Evolutionary conservation across 2,329 filamentous ascomycete species (phyloP), one percentile per base, ranked within the genome.

Genomic region (Fusarium subglutinans): DNA sequence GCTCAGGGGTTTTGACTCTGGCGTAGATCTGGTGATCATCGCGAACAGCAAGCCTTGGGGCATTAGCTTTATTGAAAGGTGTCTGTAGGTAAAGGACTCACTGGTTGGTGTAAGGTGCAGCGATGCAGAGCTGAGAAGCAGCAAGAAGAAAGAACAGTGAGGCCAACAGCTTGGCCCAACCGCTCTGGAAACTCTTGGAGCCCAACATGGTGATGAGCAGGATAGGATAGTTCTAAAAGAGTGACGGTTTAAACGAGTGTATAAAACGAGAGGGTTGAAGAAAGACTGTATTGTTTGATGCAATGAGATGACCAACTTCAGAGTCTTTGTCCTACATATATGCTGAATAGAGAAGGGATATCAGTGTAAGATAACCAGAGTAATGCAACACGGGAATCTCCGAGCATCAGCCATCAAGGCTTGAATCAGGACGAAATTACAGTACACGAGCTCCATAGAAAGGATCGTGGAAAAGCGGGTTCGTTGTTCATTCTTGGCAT

Each of bases 401-500:
- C 26, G 6, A n/a, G 8, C 11, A 8, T 47, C 24, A n/a, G 30
- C 17, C 13, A 5, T 41, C 53, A 41, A n/a, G 8, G 41, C 26
- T 33, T 26, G 33, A 30, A 35, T 22, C 12, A 35, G 54, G 41
- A 48, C 5, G 53, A 63, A 28, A 63, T 60, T 60, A 20, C 60
- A 60, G 60, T 60, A 60, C 54, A 47, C 40, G 18, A 17, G 60
- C 14, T 18, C 60, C 60, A 63, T 60, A 60, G 53, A 60, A 63
- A 47, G 60, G 43, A 60, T 35, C 60, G 13, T 6, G 18, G 37
- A 48, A 63, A 60, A 60, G 60, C 41, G 60, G 53, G 60, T 20
- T 60, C 18, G 18, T 33, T 17, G 17, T 33, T 41, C 47, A 40
- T 55, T 33, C 57, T 60, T 60, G 47, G 37, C 47, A 55, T 35